These are phyloP conservation scores for Hordeum pubiflorum DNA, from an alignment of 202 grass and related monocot genomes.

Conservation along the genomic window DNA sequence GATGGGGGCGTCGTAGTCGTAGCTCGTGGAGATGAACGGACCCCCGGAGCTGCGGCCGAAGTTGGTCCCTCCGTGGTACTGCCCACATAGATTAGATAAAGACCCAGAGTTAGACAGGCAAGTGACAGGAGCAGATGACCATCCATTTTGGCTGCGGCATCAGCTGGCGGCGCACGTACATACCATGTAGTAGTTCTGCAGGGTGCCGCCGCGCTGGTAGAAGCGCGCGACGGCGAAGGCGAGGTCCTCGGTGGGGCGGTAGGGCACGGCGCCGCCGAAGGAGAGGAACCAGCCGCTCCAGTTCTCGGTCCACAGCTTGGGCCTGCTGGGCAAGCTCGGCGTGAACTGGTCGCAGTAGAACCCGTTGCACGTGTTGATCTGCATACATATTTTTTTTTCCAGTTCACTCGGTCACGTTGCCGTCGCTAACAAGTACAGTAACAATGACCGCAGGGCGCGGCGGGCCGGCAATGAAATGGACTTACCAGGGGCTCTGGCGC, in stretches of 20 bases:
- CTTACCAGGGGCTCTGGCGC: constrained; percentile 72
- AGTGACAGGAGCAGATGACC: not conserved
- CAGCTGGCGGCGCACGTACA: no score
- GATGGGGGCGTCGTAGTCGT: constrained; percentile 96
- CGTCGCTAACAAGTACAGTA: not conserved
- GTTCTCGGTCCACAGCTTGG: constrained; percentile 94
- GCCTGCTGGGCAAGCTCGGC: constrained; percentile 54
- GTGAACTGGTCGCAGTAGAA: constrained; percentile 97
- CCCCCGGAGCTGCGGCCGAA: constrained; percentile 72
- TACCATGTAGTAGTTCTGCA: constrained; percentile 99
- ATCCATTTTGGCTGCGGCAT: not conserved
- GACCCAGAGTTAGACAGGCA: not conserved
- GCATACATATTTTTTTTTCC: not conserved
- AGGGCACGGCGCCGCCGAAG: constrained; percentile 79
- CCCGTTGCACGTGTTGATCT: constrained; percentile 98
- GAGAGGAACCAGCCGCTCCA: constrained; percentile 94
- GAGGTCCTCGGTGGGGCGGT: constrained; percentile 79
- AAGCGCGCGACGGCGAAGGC: constrained; percentile 89
- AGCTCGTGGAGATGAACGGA: constrained; percentile 90
- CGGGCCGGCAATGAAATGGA: no score
- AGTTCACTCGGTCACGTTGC: not conserved
- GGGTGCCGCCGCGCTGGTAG: constrained; percentile 94
- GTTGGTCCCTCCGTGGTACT: constrained; percentile 98
- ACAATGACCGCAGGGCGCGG: no score
- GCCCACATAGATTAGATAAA: not conserved